phyloP scores from a whole-genome alignment of 805 yeast genomes.

The Ogataea neopini region DNA sequence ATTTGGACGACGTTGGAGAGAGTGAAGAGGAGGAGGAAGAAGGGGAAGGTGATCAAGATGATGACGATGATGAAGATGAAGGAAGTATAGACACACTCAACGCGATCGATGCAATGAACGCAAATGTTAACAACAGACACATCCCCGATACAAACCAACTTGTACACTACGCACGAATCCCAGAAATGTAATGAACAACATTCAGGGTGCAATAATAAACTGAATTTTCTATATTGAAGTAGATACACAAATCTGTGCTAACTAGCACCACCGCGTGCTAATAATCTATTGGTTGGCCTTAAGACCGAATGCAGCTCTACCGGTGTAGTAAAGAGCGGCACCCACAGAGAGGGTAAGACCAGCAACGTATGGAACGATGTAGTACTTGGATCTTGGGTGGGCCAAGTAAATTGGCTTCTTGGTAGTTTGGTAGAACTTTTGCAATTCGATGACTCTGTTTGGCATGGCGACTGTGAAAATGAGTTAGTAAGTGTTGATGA shows the following conservation, averaged over 20 bases:
- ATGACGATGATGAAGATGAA: slow-evolving; percentile 1
- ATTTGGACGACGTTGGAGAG: slow-evolving; percentile 3
- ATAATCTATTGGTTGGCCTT: slow-evolving; percentile 44
- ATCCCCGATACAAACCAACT: slow-evolving; percentile 1
- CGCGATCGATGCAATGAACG: slow-evolving; percentile 4
- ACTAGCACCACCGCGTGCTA: not conserved
- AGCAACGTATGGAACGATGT: slow-evolving; percentile 79
- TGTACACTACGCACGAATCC: slow-evolving; percentile 1
- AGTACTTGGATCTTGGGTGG: slow-evolving; percentile 67
- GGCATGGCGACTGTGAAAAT: slow-evolving; percentile 21
- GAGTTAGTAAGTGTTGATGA: not conserved
- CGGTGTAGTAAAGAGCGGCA: slow-evolving; percentile 66
- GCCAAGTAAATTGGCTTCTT: slow-evolving; percentile 56
- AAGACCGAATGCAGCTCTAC: slow-evolving; percentile 70
- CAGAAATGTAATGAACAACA: not conserved
- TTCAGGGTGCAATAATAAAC: not conserved
- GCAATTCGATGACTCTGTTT: slow-evolving; percentile 52
- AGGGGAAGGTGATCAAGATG: not conserved
- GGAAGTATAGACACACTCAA: not conserved
- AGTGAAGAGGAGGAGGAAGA: not conserved
- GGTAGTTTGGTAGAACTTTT: slow-evolving; percentile 58
- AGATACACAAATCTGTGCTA: not conserved
- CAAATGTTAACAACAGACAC: not conserved
- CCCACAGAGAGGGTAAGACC: slow-evolving; percentile 66
- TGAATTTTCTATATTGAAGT: slow-evolving; percentile 1